These are phyloP conservation scores for Didymosphaeria variabile DNA, from an alignment of 2,329 filamentous ascomycete species.

Conservation along the genomic window DNA sequence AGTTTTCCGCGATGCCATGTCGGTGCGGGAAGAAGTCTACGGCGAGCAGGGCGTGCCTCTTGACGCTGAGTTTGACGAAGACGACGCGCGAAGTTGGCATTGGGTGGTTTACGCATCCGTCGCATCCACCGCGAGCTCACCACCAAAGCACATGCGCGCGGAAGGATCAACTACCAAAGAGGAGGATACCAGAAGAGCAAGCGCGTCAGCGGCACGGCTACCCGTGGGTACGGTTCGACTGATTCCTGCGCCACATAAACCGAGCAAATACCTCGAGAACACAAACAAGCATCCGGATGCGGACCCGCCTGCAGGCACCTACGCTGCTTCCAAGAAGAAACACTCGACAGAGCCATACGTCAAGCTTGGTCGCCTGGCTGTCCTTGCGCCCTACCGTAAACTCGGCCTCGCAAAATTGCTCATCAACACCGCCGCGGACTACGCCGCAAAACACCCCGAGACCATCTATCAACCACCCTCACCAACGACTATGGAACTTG, in stretches of 20 bases:
- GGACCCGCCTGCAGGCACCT: conserved; percentile 33
- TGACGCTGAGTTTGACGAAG: conserved; percentile 79
- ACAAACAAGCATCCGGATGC: conserved; percentile 42
- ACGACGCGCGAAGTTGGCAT: conserved; percentile 82
- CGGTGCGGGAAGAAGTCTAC: conserved; percentile 66
- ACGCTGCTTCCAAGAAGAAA: conserved; percentile 52
- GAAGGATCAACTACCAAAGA: conserved; percentile 52
- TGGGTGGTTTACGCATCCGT: conserved; percentile 84
- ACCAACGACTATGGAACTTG: conserved; percentile 53
- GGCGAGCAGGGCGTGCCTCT: conserved; percentile 65
- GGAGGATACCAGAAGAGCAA: conserved; percentile 32
- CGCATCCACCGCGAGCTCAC: conserved; percentile 50
- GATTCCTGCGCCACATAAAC: conserved; percentile 81
- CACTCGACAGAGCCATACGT: conserved; percentile 78
- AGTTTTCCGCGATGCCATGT: conserved; percentile 64
- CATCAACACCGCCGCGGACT: conserved; percentile 73
- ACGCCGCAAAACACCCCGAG: conserved; percentile 69
- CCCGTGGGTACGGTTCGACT: conserved; percentile 81
- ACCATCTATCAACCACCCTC: conserved; percentile 51
- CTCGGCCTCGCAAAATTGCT: conserved; percentile 71
- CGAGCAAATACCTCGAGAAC: conserved; percentile 61
- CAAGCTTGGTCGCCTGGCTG: conserved; percentile 81
- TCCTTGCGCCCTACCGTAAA: conserved; percentile 71
- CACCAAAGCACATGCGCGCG: conserved; percentile 51
- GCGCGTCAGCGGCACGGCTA: conserved; percentile 51